Evolutionary conservation across 495 filamentous ascomycete species (phyloP).

Genomic region (Penicillium robsamsonii): DNA sequence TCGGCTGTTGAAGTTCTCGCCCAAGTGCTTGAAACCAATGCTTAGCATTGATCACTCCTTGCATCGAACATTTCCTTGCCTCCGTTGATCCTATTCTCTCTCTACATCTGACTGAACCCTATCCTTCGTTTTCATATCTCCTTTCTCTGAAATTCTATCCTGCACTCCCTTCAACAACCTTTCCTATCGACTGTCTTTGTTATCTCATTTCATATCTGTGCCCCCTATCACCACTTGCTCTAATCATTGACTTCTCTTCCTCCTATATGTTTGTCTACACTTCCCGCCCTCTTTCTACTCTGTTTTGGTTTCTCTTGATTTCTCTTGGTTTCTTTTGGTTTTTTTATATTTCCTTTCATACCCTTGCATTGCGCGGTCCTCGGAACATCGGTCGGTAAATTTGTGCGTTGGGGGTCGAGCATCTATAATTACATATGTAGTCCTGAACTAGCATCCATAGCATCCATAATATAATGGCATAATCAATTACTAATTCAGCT

Average conservation of each 20-base stretch:
- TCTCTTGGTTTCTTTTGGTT: background rate
- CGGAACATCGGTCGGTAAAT: conserved; percentile 1
- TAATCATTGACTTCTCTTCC: background rate
- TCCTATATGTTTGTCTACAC: background rate
- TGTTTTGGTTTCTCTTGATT: background rate
- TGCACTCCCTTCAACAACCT: background rate
- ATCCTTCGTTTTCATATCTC: conserved; percentile 1
- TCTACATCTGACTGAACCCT: background rate
- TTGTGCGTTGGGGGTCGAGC: background rate
- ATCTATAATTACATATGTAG: conserved; percentile 19
- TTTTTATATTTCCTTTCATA: conserved; percentile 19
- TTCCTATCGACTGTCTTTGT: background rate
- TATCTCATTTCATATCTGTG: background rate
- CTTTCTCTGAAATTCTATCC: background rate
- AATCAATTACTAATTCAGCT: conserved; percentile 4
- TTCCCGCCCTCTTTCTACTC: background rate
- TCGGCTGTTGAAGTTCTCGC: conserved; percentile 42
- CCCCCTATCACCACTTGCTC: background rate
- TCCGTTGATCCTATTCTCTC: background rate
- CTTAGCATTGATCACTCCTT: conserved; percentile 18
- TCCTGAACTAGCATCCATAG: conserved; percentile 8
- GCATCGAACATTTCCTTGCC: conserved; percentile 7
- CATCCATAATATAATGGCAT: conserved; percentile 28
- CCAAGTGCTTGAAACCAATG: conserved; percentile 43
- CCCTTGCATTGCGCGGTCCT: conserved; percentile 29